Evolutionary conservation across 2,329 filamentous ascomycete species (phyloP), one percentile per base, ranked within the genome.

Genomic region (Fusarium domesticum): DNA sequence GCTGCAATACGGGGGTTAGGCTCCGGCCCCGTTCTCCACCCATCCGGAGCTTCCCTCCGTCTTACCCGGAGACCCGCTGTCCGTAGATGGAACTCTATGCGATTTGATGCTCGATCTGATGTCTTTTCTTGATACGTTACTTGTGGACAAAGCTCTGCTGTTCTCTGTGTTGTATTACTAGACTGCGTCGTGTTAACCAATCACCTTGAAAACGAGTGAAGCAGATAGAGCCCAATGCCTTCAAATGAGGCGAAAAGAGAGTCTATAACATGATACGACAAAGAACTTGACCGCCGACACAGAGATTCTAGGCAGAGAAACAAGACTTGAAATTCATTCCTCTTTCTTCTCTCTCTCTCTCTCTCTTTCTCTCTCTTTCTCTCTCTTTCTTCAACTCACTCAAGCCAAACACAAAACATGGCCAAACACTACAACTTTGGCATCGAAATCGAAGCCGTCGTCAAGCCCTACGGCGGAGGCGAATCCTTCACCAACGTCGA

Each of bases 371-470:
- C 44, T 18, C 31, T 18, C 31, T 3, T 18, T 18, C 31, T 8
- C 31, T 18, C 5, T 18, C 30, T 33, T 16, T 7, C 31, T 33
- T 18, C 3, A 15, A n/a, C n/a, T n/a, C 31, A 33, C 16, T 6
- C 31, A 33, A n/a, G n/a, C n/a, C n/a, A n/a, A 33, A 32, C 30
- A 28, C 23, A 25, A 16, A 18, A 42, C 44, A 66, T 64, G 58
- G 56, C 60, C 35, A 57, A 56, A 39, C 62, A 69, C 45, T 69
- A 68, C 64, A 69, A 68, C 48, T 70, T 70, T 41, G 67, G 67
- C 40, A 57, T 70, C 43, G 67, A 70, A 53, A 69, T 70, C 35
- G 67, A 70, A 44, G 58, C 64, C 36, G 59, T 70, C 18, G 66
- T 59, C 12, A 65, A 62, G 43, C 67, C 67, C 7, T 68, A 70